Evolutionary conservation across 208 protist species (phyloP).

Genomic region (Acanthamoeba lenticulata): DNA sequence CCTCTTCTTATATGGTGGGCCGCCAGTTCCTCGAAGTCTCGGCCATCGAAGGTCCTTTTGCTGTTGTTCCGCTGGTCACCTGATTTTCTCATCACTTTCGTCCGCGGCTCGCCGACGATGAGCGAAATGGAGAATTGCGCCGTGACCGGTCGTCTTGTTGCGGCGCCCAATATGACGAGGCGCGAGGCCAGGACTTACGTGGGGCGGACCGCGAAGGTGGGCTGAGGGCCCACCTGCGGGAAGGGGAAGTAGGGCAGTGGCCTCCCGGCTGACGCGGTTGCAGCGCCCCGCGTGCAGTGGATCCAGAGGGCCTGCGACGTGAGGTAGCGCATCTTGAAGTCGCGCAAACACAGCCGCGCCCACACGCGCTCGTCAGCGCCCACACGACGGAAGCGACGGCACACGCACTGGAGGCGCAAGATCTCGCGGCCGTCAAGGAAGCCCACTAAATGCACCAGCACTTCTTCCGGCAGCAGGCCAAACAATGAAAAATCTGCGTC

Average conservation of each 20-base stretch:
- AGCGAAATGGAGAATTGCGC: no score
- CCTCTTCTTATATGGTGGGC: no score
- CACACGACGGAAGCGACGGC: neutral
- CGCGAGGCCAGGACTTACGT: neutral
- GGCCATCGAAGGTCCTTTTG: neutral
- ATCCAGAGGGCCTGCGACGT: conserved; percentile 30
- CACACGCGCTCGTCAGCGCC: neutral
- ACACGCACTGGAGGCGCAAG: conserved; percentile 12
- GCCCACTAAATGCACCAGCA: neutral
- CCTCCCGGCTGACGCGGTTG: neutral
- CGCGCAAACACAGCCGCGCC: neutral
- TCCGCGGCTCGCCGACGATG: neutral
- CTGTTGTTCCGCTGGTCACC: neutral
- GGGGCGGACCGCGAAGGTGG: neutral
- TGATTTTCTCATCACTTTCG: neutral
- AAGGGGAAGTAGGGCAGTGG: neutral
- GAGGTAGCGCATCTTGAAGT: conserved; percentile 58
- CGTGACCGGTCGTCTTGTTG: no score
- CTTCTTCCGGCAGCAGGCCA: conserved; percentile 2
- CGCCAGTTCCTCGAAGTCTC: no score
- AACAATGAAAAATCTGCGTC: neutral
- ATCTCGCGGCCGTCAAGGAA: neutral
- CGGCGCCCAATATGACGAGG: no score
- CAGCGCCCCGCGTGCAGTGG: neutral
- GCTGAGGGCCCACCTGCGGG: neutral